These are phyloP conservation scores for Paragyromitra xinjiangensis DNA, from an alignment of 495 filamentous ascomycete species.

Conservation along the genomic window DNA sequence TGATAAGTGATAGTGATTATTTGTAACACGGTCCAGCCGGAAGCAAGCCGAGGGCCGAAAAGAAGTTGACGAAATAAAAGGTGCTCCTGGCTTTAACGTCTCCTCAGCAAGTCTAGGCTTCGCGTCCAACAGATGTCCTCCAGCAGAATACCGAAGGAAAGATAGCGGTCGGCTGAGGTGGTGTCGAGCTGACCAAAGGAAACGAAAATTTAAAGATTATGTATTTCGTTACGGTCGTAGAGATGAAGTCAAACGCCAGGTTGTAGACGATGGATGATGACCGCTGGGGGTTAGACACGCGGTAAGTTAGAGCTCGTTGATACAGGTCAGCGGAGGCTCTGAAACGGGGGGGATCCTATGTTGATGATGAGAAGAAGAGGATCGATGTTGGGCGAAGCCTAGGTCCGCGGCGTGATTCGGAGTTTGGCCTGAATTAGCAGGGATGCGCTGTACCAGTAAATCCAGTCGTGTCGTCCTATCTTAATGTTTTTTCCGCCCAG, in stretches of 20 bases:
- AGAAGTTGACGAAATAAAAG: slow-evolving; percentile 42
- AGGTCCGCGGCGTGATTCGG: slow-evolving; percentile 47
- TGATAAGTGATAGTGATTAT: slow-evolving; percentile 50
- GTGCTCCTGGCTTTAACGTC: slow-evolving; percentile 21
- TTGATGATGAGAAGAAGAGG: slow-evolving; percentile 39
- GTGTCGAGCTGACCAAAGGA: slow-evolving; percentile 42
- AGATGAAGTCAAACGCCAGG: slow-evolving; percentile 47
- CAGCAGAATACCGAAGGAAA: slow-evolving; percentile 40
- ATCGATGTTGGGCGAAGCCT: slow-evolving; percentile 41
- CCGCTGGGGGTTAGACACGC: slow-evolving; percentile 35
- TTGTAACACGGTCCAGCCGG: slow-evolving; percentile 58
- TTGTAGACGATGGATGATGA: slow-evolving; percentile 42
- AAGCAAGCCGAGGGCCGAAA: slow-evolving; percentile 54
- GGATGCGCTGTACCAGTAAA: slow-evolving; percentile 53
- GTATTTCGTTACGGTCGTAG: slow-evolving; percentile 55
- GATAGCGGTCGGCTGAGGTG: slow-evolving; percentile 30
- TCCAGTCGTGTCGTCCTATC: slow-evolving; percentile 55
- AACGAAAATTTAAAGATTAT: slow-evolving; percentile 46
- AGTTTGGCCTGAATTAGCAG: slow-evolving; percentile 48
- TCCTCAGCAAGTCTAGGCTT: slow-evolving; percentile 44
- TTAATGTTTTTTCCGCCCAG: slow-evolving; percentile 52
- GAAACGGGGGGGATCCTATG: slow-evolving; percentile 32
- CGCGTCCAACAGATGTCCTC: slow-evolving; percentile 42
- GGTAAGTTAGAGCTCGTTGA: slow-evolving; percentile 47
- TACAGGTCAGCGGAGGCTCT: slow-evolving; percentile 40